Conservation (phyloP, 129 eudicot species). For the Logfia minima region DNA sequence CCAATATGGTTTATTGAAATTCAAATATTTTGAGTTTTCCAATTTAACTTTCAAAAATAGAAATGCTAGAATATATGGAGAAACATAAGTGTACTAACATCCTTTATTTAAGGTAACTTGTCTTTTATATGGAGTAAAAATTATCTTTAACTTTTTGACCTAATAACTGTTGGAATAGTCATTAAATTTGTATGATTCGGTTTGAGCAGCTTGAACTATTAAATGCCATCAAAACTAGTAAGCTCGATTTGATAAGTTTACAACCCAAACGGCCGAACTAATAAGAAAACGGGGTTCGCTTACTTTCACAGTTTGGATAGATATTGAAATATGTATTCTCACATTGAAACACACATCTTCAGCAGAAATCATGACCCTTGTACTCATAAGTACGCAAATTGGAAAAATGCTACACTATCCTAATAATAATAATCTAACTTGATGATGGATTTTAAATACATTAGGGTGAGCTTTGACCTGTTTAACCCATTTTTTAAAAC, state of each 20-base stretch:
- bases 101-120: not conserved
- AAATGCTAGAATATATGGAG: not conserved
- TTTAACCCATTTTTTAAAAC: too few relatives aligned
- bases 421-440: too few relatives aligned
- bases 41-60: slow-evolving; percentile 22
- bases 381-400: too few relatives aligned
- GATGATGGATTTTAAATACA: too few relatives aligned
- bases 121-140: not conserved
- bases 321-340: not conserved
- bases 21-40: slow-evolving; percentile 46
- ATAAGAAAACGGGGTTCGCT: not conserved
- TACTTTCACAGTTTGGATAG: not conserved
- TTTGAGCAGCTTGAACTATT: not conserved
- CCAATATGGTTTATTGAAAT: slow-evolving; percentile 31
- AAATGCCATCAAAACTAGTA: not conserved
- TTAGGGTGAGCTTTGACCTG: too few relatives aligned
- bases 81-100: not conserved
- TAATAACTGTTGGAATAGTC: not conserved
- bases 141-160: not conserved
- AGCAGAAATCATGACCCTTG: not conserved
- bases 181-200: not conserved
- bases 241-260: not conserved
- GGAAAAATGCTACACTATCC: not conserved
- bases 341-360: not conserved
- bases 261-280: not conserved